A percentile compares a stretch with the other conserved stretches of the same genome.
These are phyloP conservation scores for Coemansia sp. DNA, from an alignment of 192 early-diverging fungal species.

Conservation along the genomic window DNA sequence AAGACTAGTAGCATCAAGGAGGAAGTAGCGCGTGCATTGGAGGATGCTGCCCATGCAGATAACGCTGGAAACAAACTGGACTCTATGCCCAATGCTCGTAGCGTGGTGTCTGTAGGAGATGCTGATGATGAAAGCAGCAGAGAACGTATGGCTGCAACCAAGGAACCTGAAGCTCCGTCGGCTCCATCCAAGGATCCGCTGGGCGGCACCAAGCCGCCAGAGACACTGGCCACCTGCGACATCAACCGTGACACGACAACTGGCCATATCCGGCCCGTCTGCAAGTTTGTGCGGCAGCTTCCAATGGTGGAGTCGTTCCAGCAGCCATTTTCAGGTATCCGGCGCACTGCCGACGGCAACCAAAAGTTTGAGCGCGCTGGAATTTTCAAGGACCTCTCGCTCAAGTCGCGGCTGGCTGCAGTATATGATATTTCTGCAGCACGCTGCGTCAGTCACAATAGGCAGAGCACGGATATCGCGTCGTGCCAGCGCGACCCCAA, in stretches of 20 bases:
- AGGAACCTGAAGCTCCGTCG: background rate
- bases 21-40: slow-evolving; percentile 33
- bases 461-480: slow-evolving; percentile 22
- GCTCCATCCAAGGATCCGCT: slow-evolving; percentile 21
- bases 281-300: slow-evolving; percentile 44
- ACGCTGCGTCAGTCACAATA: slow-evolving; percentile 41
- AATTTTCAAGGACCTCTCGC: slow-evolving; percentile 37
- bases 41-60: slow-evolving; percentile 22
- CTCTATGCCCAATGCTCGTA: background rate
- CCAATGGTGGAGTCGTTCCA: slow-evolving; percentile 41
- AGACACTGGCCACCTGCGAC: slow-evolving; percentile 46
- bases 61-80: slow-evolving; percentile 1
- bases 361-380: slow-evolving; percentile 35
- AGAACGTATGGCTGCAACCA: slow-evolving; percentile 1
- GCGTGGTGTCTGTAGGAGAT: background rate
- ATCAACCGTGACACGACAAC: slow-evolving; percentile 33
- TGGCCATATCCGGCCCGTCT: slow-evolving; percentile 38
- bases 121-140: background rate
- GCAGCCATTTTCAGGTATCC: slow-evolving; percentile 35
- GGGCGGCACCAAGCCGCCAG: slow-evolving; percentile 26
- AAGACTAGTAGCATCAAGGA: slow-evolving; percentile 43
- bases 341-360: slow-evolving; percentile 34
- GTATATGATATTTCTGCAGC: slow-evolving; percentile 34
- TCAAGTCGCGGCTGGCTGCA: slow-evolving; percentile 26
- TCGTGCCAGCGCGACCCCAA: slow-evolving; percentile 48